Percentiles rank a stretch among this genome's conserved stretches.
phyloP scores from a whole-genome alignment of 805 yeast species.

The Grigorovia jiainica region DNA sequence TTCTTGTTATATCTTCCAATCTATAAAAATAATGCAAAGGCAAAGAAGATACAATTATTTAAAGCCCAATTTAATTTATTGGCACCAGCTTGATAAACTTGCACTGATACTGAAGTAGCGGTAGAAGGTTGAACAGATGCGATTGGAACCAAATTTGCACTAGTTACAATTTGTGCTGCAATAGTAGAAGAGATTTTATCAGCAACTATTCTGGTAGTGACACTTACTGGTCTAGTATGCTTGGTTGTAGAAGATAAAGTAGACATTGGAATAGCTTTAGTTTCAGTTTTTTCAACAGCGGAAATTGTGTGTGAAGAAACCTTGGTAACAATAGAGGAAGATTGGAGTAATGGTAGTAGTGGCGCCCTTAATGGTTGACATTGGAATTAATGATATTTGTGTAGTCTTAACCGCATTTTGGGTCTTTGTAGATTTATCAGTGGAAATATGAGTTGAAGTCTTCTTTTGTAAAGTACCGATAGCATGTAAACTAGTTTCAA shows the following conservation, averaged over 20 bases:
- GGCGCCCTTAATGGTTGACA: not conserved
- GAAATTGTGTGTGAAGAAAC: not conserved
- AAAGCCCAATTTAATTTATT: slow-evolving; percentile 8
- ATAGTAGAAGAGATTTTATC: not conserved
- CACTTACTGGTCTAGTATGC: not conserved
- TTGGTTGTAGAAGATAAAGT: not conserved
- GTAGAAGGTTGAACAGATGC: not conserved
- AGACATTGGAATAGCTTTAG: not conserved
- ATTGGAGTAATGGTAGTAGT: not conserved
- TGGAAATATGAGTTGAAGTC: not conserved
- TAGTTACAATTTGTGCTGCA: not conserved
- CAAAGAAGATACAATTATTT: slow-evolving; percentile 8
- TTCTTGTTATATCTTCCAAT: not conserved
- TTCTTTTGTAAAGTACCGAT: not conserved
- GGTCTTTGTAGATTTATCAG: not conserved
- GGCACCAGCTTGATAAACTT: slow-evolving; percentile 11
- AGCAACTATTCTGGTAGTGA: not conserved
- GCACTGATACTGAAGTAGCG: not conserved
- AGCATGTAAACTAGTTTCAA: slow-evolving; percentile 3
- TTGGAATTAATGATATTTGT: not conserved
- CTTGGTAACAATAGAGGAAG: not conserved
- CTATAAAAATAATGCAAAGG: slow-evolving; percentile 5
- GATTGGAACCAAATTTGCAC: not conserved
- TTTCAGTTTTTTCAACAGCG: not conserved
- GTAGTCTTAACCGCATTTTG: not conserved